Base-by-base conservation (phyloP, 2,329 filamentous ascomycete species). In the Incumbomyces delicatus region DNA sequence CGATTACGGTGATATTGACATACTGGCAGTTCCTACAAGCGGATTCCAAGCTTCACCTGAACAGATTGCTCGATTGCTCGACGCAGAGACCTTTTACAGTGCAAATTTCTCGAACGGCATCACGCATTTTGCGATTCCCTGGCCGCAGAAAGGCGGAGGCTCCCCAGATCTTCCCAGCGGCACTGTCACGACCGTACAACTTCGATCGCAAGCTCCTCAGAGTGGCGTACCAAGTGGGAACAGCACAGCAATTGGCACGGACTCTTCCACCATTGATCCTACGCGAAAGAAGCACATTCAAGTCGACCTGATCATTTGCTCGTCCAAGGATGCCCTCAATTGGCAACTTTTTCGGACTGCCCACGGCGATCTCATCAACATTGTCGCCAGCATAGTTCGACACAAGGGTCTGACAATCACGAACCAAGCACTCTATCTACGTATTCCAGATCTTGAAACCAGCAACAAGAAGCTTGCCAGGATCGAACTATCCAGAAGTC, bases 1-100 rank as follows among this genome's bases (percentile, higher is more conserved):
- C 0, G 76, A 80, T 54, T 75, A 78, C 57, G 87, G 86, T 16
- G 87, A 92, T 53, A 66, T 94, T 32, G 86, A 92, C 62, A 70
- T 89, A 49, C 62, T 87, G 1, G 72, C 86, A 61, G 62, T 1
- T 55, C 55, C 33, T 66, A 70, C 2, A 22, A 53, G 6, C 56
- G 60, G 34, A 27, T n/a, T 22, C 3, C 41, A 17, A 53, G 2
- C 44, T 57, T 47, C 37, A 52, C 30, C 41, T 47, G 22, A 38
- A 22, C 33, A 35, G 18, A 31, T 55, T 33, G 46, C 46, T 1
- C 10, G 27, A 1, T 22, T 51, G 8, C 27, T 57, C 4, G 54
- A 44, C 18, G 54, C 52, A 11, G 41, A 47, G 12, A 39, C 40
- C 11, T 51, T 39, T 47, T 52, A 52, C 40, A 29, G 36, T 14